Base-by-base conservation (phyloP, 2,329 filamentous ascomycete species). In the Colletotrichum cereale region DNA sequence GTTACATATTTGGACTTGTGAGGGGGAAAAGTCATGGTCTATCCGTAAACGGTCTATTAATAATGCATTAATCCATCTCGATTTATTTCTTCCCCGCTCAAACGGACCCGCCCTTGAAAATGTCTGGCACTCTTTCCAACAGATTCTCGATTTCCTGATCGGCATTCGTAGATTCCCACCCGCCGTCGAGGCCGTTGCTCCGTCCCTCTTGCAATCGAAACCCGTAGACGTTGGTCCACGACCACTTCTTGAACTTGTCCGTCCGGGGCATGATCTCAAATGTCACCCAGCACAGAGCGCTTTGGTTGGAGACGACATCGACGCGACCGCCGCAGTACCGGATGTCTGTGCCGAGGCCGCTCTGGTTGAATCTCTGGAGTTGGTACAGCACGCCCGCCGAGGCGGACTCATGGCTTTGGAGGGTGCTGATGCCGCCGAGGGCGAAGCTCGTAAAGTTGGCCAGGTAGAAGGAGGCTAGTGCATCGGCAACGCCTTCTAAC, bases 111-210 rank as follows among this genome's bases (percentile, higher is more conserved):
- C 56, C 38, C 12, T 56, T 0, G 78, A 10, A 81, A 74, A 60
- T 79, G 48, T 62, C 21, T 0, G 70, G 70, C 2, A 72, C 61
- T 74, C 65, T 76, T 38, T 8, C 79, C 70, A 42, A 76, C 76
- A 67, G 71, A 14, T 50, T 62, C 62, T 77, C 77, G 40, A 78
- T 67, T 40, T 80, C 78, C 10, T 67, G 67, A 71, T 81, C 80
- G 5, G 74, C 8, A 18, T 75, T 21, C 75, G 77, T 14, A 21
- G 68, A 40, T 71, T 75, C 2, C 77, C 78, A 48, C 62, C 71
- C 18, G 70, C 70, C 24, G 48, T 53, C 68, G 75, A 79, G 10
- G 62, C 73, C 48, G 72, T 72, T 26, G 31, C 21, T 21, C n/a
- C 67, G 60, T 1, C 40, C 31, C 10, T 2, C 11, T 36, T 53